A percentile compares a stretch with the other conserved stretches of the same genome.
Conservation (phyloP, 2,329 filamentous ascomycete genomes). For the Aspergillus alliaceus region DNA sequence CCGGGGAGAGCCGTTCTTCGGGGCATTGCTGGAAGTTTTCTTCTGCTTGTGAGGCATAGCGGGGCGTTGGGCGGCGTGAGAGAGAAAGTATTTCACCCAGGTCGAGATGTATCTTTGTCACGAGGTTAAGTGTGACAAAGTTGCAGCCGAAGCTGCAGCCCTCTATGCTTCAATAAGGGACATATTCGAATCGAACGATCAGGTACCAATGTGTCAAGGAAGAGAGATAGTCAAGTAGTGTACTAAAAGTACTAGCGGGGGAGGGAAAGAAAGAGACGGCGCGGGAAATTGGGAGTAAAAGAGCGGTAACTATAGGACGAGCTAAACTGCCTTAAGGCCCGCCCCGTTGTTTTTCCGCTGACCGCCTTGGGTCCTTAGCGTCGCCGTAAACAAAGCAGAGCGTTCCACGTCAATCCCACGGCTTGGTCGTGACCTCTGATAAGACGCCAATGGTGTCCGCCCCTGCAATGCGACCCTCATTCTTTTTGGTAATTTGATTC, state of each 20-base stretch:
- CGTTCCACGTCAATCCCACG: slow-evolving; percentile 26
- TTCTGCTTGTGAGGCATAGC: slow-evolving; percentile 49
- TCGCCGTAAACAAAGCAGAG: slow-evolving; percentile 36
- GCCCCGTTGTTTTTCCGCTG: slow-evolving; percentile 23
- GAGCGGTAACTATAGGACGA: slow-evolving; percentile 16
- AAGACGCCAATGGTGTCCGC: slow-evolving; percentile 17
- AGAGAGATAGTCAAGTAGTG: not conserved
- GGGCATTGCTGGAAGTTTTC: slow-evolving; percentile 39
- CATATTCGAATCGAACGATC: slow-evolving; percentile 22
- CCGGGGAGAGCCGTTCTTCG: slow-evolving; percentile 32
- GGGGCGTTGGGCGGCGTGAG: slow-evolving; percentile 35
- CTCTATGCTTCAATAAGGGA: slow-evolving; percentile 33
- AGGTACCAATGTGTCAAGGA: slow-evolving; percentile 10
- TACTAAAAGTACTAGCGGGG: not conserved
- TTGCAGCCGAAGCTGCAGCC: slow-evolving; percentile 46
- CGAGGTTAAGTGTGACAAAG: slow-evolving; percentile 31
- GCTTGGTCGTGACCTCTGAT: not conserved
- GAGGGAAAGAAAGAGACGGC: not conserved
- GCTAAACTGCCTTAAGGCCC: not conserved
- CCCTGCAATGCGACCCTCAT: slow-evolving; percentile 17
- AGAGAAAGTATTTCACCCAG: slow-evolving; percentile 20
- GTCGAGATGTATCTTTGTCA: slow-evolving; percentile 31
- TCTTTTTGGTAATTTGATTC: slow-evolving; percentile 11
- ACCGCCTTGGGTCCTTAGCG: slow-evolving; percentile 18
- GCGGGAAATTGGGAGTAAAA: slow-evolving; percentile 10